Conservation (phyloP, 148 eudicot species). For the Rhododendron henanense region DNA sequence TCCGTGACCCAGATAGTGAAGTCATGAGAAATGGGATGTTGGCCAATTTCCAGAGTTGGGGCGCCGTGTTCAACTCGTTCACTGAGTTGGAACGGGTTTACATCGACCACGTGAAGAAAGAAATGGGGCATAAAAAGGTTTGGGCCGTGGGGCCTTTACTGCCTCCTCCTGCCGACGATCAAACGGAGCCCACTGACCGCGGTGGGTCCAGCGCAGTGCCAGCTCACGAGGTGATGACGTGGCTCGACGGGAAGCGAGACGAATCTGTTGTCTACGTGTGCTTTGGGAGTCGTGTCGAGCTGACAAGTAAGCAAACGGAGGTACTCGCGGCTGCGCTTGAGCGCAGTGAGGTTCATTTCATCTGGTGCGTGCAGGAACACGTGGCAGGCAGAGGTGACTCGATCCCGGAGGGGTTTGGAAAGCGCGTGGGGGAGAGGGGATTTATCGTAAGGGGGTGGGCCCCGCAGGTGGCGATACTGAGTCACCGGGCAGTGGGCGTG, state of each 20-base stretch:
- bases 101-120: constrained; percentile 24
- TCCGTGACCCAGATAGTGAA: constrained; percentile 32
- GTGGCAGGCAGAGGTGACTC: constrained; percentile 4
- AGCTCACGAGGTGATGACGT: constrained; percentile 25
- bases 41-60: constrained; percentile 48
- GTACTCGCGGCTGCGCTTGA: constrained; percentile 51
- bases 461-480: constrained; percentile 54
- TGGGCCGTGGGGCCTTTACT: constrained; percentile 47
- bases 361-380: constrained; percentile 39
- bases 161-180: not conserved
- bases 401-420: constrained; percentile 31
- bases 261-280: constrained; percentile 56
- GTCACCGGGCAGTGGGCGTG: constrained; percentile 56
- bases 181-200: not conserved
- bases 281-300: constrained; percentile 54
- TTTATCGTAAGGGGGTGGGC: constrained; percentile 54
- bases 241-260: constrained; percentile 56
- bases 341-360: constrained; percentile 36
- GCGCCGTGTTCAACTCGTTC: constrained; percentile 42
- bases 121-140: constrained; percentile 28
- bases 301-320: constrained; percentile 39
- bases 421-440: constrained; percentile 35
- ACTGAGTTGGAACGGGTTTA: constrained; percentile 42
- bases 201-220: constrained; percentile 1
- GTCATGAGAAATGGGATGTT: constrained; percentile 28